These are phyloP conservation scores for Rosa lucieae DNA, from an alignment of 306 rosid genomes.

Conservation along the genomic window DNA sequence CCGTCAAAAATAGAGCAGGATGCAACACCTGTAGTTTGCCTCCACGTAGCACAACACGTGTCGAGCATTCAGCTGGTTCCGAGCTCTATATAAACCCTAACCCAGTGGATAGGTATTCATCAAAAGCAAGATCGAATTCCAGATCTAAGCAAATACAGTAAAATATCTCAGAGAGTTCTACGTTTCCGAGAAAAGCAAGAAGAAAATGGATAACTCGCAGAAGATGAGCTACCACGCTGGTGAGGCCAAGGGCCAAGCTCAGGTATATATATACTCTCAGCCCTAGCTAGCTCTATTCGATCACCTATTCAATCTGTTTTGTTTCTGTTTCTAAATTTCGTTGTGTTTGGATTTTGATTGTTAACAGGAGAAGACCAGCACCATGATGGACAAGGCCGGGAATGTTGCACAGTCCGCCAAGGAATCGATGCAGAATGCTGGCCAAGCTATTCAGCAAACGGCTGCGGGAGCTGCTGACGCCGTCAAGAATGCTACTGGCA, in stretches of 20 bases:
- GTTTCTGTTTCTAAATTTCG: not conserved
- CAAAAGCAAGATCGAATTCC: not conserved
- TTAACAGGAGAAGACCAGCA: conserved; percentile 55
- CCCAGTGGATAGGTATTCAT: not conserved
- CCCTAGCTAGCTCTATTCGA: not conserved
- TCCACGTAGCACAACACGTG: not conserved
- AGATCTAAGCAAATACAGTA: not conserved
- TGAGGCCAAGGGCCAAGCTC: conserved; percentile 58
- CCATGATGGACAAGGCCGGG: conserved; percentile 47
- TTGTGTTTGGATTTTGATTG: not conserved
- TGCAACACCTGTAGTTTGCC: not conserved
- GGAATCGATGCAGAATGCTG: conserved; percentile 48
- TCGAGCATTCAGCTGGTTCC: not conserved
- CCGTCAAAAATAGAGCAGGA: not conserved
- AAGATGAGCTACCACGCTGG: conserved; percentile 46
- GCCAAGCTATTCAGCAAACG: conserved; percentile 42
- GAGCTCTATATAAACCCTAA: not conserved
- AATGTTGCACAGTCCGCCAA: conserved; percentile 51
- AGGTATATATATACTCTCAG: conserved; percentile 28
- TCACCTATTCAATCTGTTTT: not conserved
- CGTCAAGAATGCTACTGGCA: conserved; percentile 62
- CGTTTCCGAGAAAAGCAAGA: not conserved
- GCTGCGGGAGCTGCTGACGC: conserved; percentile 67
- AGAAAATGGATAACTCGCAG: conserved; percentile 35
- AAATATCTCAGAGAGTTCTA: not conserved